These are phyloP conservation scores for Ajuga chamaepitys DNA, from an alignment of 257 asterid species.

Conservation along the genomic window DNA sequence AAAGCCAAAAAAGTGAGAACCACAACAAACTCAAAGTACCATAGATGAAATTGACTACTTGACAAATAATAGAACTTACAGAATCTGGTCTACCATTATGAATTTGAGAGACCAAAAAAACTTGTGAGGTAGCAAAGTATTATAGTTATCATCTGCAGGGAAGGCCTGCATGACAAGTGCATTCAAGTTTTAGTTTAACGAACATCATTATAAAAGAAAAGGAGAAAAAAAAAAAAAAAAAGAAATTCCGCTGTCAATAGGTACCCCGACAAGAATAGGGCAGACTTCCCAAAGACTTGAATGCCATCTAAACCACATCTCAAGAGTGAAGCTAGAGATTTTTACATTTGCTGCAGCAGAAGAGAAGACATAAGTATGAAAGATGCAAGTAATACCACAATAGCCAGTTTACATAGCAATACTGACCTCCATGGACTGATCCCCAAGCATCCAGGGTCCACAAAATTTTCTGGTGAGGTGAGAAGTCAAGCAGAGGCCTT, in stretches of 20 bases:
- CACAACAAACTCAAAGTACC: not conserved
- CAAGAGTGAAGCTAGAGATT: constrained; percentile 54
- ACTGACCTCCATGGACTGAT: constrained; percentile 40
- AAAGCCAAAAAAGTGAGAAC: not conserved
- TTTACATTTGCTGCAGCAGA: constrained; percentile 38
- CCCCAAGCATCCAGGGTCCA: constrained; percentile 82
- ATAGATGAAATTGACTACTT: not conserved
- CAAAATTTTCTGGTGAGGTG: constrained; percentile 66
- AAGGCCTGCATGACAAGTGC: constrained; percentile 27
- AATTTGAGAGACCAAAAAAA: constrained; percentile 60
- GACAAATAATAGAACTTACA: constrained; percentile 36
- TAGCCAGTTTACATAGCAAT: constrained; percentile 14
- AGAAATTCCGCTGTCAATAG: constrained; percentile 6
- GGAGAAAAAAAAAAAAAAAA: no score
- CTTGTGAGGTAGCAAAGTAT: constrained; percentile 44
- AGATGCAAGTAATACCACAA: not conserved
- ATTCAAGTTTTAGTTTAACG: not conserved
- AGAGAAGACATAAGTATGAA: constrained; percentile 11
- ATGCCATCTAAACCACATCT: constrained; percentile 95
- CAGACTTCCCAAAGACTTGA: constrained; percentile 58
- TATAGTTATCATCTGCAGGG: constrained; percentile 25
- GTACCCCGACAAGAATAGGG: constrained; percentile 46
- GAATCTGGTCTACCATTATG: constrained; percentile 41
- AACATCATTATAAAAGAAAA: constrained; percentile 2
- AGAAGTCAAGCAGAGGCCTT: constrained; percentile 69